These are phyloP conservation scores for Chlorella vulgaris DNA, from an alignment of 139 green algal genomes.

Conservation along the genomic window DNA sequence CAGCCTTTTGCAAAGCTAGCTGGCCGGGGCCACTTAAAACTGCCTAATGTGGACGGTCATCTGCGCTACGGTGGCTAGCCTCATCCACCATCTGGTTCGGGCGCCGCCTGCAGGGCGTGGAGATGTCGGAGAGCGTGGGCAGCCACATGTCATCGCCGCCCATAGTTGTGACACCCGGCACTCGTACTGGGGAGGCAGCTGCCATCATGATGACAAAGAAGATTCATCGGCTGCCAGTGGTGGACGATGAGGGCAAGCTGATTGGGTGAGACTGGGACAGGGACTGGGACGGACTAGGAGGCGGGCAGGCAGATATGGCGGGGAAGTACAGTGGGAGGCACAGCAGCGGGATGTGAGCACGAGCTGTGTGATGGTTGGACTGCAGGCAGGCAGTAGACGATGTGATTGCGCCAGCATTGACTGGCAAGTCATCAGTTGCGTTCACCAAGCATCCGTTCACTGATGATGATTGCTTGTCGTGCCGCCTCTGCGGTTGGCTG, in stretches of 20 bases:
- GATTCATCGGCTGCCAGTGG: conserved; percentile 73
- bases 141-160: conserved; percentile 71
- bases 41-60: too few relatives aligned
- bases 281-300: too few relatives aligned
- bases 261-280: conserved; percentile 35
- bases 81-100: not conserved
- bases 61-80: too few relatives aligned
- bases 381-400: too few relatives aligned
- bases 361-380: too few relatives aligned
- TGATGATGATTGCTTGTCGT: too few relatives aligned
- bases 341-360: not conserved
- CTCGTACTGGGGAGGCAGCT: conserved; percentile 58
- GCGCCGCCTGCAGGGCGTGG: conserved; percentile 22
- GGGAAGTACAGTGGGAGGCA: not conserved
- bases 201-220: conserved; percentile 71
- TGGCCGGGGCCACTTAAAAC: too few relatives aligned
- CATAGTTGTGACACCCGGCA: conserved; percentile 49
- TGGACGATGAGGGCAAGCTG: conserved; percentile 54
- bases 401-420: too few relatives aligned
- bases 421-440: not conserved
- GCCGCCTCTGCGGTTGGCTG: too few relatives aligned
- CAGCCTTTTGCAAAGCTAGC: too few relatives aligned
- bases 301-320: not conserved
- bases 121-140: conserved; percentile 52
- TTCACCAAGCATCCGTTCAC: too few relatives aligned